Evolutionary conservation across 1,284 basidiomycete genomes (phyloP).

Genomic region (Ustilago hordei): DNA sequence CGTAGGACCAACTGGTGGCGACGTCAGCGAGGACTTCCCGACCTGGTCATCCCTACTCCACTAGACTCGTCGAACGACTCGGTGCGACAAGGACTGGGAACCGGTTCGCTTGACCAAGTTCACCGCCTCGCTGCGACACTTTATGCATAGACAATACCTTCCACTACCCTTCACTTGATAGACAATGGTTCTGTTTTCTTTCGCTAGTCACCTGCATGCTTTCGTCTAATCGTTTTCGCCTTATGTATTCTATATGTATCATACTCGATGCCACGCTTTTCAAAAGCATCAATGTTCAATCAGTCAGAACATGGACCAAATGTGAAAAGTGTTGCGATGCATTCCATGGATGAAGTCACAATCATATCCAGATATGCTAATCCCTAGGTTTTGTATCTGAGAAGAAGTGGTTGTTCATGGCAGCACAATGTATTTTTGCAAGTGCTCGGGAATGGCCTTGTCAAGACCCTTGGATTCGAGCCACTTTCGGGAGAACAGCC

Average conservation of each 20-base stretch:
- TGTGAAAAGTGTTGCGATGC: neutral
- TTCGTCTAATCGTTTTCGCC: constrained; percentile 4
- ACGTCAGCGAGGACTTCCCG: constrained; percentile 37
- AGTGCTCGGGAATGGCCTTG: constrained; percentile 82
- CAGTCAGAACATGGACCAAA: neutral
- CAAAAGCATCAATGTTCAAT: neutral
- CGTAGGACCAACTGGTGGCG: constrained; percentile 56
- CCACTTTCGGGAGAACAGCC: constrained; percentile 96
- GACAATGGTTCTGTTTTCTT: neutral
- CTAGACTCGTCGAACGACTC: constrained; percentile 8
- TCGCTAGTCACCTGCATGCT: constrained; percentile 5
- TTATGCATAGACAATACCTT: constrained; percentile 21
- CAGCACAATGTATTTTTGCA: constrained; percentile 91
- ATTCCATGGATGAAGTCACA: neutral
- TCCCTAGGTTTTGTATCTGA: neutral
- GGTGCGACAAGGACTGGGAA: constrained; percentile 32
- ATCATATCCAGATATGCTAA: neutral
- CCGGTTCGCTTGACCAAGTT: constrained; percentile 38
- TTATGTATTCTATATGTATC: constrained; percentile 30
- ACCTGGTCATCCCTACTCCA: constrained; percentile 8
- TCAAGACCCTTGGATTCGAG: constrained; percentile 84
- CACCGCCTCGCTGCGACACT: constrained; percentile 24
- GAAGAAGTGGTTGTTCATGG: constrained; percentile 24
- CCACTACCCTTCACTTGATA: neutral
- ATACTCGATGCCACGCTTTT: neutral